phyloP scores from a whole-genome alignment of 148 eudicot species.

The Suaeda aralocaspica region DNA sequence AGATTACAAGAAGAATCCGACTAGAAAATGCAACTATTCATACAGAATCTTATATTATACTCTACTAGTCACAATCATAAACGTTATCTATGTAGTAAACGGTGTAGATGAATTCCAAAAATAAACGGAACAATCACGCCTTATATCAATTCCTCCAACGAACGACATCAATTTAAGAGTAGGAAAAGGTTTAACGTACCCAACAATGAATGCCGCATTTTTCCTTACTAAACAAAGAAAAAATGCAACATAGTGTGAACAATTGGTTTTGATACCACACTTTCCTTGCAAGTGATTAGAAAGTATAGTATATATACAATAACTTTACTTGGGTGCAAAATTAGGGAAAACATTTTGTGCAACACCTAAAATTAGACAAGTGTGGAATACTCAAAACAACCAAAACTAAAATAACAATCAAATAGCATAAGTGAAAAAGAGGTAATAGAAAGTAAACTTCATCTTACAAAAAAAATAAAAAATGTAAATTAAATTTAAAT shows the following conservation, averaged over 20 bases:
- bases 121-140: too few relatives aligned
- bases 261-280: neutral
- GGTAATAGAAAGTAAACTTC: conserved; percentile 18
- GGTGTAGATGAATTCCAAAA: too few relatives aligned
- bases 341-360: neutral
- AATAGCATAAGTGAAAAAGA: conserved; percentile 12
- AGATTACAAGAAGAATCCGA: too few relatives aligned
- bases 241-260: neutral
- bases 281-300: too few relatives aligned
- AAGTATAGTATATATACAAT: neutral
- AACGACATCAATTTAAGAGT: neutral
- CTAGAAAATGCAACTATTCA: too few relatives aligned
- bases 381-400: conserved; percentile 5
- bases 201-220: too few relatives aligned
- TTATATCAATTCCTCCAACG: too few relatives aligned
- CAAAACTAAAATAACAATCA: conserved; percentile 6
- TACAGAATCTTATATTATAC: too few relatives aligned
- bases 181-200: too few relatives aligned
- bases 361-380: conserved; percentile 5
- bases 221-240: neutral
- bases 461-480: conserved; percentile 11
- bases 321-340: neutral
- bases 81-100: too few relatives aligned
- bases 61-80: too few relatives aligned
- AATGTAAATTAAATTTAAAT: neutral